These are phyloP conservation scores for Aspergillus wentii DNA, from an alignment of 495 filamentous ascomycete species.

Conservation along the genomic window DNA sequence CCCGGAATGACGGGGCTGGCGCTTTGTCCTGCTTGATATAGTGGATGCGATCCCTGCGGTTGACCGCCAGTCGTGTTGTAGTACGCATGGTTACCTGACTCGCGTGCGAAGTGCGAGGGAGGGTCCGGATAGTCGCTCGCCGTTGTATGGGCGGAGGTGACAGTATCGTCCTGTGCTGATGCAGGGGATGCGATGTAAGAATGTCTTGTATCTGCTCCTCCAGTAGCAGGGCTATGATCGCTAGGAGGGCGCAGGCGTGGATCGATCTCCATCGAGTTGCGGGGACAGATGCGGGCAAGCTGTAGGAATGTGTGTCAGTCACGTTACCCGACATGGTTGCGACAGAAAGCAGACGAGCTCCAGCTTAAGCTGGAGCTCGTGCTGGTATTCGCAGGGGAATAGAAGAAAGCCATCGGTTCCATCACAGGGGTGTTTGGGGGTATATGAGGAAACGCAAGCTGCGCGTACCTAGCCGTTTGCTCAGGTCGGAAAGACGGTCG, in stretches of 20 bases:
- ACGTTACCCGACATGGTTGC: too few species aligned
- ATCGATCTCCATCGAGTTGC: constrained; percentile 28
- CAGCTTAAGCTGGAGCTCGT: too few species aligned
- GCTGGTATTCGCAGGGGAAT: too few species aligned
- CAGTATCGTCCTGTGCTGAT: constrained; percentile 11
- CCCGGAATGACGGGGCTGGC: constrained; percentile 4
- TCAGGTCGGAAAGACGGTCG: constrained; percentile 6
- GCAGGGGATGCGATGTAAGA: constrained; percentile 4
- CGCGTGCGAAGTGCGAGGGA: constrained; percentile 14
- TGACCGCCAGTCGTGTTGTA: too few species aligned
- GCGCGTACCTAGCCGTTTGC: too few species aligned
- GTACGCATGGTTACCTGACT: too few species aligned
- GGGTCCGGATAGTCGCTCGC: constrained; percentile 29
- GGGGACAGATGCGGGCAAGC: too few species aligned
- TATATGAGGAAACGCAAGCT: too few species aligned
- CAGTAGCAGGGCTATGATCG: constrained; percentile 9
- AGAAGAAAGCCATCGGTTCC: too few species aligned
- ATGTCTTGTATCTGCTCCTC: constrained; percentile 13
- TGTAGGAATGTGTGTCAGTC: too few species aligned
- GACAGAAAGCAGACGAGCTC: too few species aligned
- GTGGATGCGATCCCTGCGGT: constrained; percentile 1
- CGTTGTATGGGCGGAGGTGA: constrained; percentile 7
- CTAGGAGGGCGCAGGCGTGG: constrained; percentile 21
- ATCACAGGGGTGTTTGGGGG: too few species aligned
- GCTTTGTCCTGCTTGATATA: constrained; percentile 1